Base-by-base conservation (phyloP, 1,284 basidiomycete species). In the Leccinum insolens region DNA sequence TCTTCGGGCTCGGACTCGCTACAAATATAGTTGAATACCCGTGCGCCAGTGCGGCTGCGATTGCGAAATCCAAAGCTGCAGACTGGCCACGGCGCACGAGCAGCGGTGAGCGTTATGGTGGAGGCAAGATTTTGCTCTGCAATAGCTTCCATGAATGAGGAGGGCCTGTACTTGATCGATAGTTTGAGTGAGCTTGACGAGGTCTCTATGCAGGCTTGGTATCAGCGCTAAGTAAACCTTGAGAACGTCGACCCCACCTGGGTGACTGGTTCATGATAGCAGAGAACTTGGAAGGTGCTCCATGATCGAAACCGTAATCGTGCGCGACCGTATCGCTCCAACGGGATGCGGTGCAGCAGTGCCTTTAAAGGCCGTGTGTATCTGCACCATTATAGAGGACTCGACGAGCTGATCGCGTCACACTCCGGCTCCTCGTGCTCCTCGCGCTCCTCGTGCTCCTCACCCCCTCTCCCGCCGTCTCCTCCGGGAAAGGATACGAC, bases 1-100 rank as follows among this genome's bases (percentile, higher is more conserved):
- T 99, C 80, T 99, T 96, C 2, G 97, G 98, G 76, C 93, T 95
- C 2, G 98, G 98, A 76, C 93, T 95, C 2, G 98, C 99, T 63
- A 99, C 95, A 78, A 99, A 99, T 70, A 99, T 95, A 80, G 99
- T 99, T 67, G 95, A 94, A 80, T 99, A 99, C 22, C 96, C 96
- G 37, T 98, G 94, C 1, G 92, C 94, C 25, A 99, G 85, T 2
- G 98, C 96, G 17, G 95, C 93, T 7, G 97, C 93, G 67, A 99
- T 95, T 1, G 95, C 94, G 57, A 99, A 83, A 64, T 98, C 98
- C 14, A 99, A 85, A 1, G 97, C 95, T 4, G 98, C 97, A 25
- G 95, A 98, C 81, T 99, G 99, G 69, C 98, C 98, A 41, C 98
- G 91, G 72, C 98, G 5, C 98, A 79, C 98, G 91, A 8, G 89